Evolutionary conservation across 2,329 filamentous ascomycete species (phyloP).

Genomic region (Fusarium compactum): DNA sequence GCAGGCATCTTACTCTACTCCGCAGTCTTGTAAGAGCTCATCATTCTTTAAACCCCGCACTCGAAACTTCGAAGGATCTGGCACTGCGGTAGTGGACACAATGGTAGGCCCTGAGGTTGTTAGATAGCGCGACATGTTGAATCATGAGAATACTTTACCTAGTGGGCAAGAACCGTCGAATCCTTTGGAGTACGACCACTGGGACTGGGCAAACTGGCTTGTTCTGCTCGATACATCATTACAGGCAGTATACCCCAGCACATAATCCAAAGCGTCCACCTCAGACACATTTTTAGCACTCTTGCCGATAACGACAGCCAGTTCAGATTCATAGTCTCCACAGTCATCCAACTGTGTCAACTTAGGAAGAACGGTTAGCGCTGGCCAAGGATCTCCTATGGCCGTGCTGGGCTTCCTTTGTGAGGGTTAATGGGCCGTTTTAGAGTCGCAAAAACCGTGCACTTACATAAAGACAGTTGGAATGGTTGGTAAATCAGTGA

Average conservation of each 20-base stretch:
- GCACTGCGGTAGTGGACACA: slow-evolving; percentile 58
- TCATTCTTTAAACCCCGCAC: slow-evolving; percentile 64
- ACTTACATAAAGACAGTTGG: neutral
- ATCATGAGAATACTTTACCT: neutral
- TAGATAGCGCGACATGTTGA: neutral
- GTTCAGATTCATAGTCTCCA: neutral
- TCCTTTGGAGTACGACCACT: slow-evolving; percentile 63
- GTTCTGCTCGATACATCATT: slow-evolving; percentile 67
- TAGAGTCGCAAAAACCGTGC: neutral
- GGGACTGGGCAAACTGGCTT: slow-evolving; percentile 35
- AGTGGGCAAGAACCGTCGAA: slow-evolving; percentile 52
- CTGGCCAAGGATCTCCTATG: neutral
- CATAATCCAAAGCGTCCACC: neutral
- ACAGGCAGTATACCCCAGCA: slow-evolving; percentile 50
- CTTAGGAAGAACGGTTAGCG: neutral
- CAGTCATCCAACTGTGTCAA: neutral
- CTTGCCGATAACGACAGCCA: neutral
- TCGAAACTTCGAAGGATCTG: slow-evolving; percentile 56
- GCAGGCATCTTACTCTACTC: slow-evolving; percentile 43
- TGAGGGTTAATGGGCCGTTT: neutral
- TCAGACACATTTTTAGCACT: neutral
- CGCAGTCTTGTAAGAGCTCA: slow-evolving; percentile 62
- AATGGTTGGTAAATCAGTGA: slow-evolving; percentile 52
- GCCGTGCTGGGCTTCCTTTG: neutral
- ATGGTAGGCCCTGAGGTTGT: slow-evolving; percentile 58